Percentiles rank a stretch among this genome's conserved stretches.
Evolutionary conservation across 331 rosid genomes (phyloP).

Genomic region (Phaseolus coccineus): DNA sequence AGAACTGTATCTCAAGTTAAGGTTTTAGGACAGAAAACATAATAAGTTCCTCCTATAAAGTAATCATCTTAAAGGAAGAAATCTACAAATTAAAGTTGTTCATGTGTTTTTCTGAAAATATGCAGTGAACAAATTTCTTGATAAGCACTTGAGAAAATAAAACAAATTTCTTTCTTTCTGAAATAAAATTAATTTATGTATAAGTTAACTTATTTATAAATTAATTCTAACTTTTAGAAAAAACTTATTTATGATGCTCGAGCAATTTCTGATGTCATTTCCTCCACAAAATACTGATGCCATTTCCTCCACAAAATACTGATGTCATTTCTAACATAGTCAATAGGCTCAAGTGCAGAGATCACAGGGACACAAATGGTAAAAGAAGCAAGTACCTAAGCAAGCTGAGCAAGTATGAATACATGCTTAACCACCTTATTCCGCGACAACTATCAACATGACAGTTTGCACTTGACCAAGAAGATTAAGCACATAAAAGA

Average conservation of each 20-base stretch:
- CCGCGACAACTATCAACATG: neutral
- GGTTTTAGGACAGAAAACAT: neutral
- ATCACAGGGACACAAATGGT: slow-evolving; percentile 9
- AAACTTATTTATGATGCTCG: no score
- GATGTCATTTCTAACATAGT: slow-evolving; percentile 27
- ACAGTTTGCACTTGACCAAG: neutral
- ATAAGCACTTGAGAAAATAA: no score
- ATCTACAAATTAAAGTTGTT: no score
- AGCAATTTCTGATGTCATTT: neutral
- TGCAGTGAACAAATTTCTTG: no score
- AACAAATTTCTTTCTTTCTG: no score
- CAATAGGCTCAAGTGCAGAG: slow-evolving; percentile 1
- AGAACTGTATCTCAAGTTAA: neutral
- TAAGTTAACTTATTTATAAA: no score
- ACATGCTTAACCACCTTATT: slow-evolving; percentile 35
- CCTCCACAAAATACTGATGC: slow-evolving; percentile 20
- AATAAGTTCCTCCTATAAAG: neutral
- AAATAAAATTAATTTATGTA: no score
- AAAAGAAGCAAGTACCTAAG: slow-evolving; percentile 19
- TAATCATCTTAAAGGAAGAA: no score
- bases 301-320: slow-evolving; percentile 13
- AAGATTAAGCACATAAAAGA: neutral
- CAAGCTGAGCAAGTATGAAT: neutral
- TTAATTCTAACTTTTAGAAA: no score
- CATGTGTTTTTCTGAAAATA: no score